phyloP scores from a whole-genome alignment of 352 stramenopile genomes.

The Phytophthora fragariaefolia region DNA sequence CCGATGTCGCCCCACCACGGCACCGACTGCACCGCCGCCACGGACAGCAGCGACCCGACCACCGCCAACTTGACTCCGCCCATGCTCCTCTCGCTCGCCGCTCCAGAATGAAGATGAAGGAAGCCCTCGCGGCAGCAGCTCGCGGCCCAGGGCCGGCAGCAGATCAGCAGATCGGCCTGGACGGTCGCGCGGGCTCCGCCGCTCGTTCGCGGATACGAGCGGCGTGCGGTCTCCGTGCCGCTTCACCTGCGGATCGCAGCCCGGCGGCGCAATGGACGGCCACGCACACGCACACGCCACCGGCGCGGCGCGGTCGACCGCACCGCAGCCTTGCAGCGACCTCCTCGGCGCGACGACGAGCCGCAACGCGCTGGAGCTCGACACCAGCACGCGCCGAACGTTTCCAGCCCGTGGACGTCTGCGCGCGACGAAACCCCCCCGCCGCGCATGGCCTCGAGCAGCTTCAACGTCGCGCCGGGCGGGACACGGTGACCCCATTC shows the following conservation, averaged over 20 bases:
- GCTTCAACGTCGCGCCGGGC: no score
- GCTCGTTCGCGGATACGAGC: slow-evolving; percentile 15
- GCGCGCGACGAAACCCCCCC: no score
- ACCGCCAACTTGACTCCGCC: slow-evolving; percentile 9
- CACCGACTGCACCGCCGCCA: slow-evolving; percentile 19
- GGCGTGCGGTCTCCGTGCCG: neutral
- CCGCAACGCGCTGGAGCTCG: no score
- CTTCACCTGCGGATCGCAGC: slow-evolving; percentile 6
- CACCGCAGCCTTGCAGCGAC: no score
- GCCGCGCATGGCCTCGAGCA: no score
- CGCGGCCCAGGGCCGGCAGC: neutral
- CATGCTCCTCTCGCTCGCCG: slow-evolving; percentile 11
- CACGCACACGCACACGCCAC: no score
- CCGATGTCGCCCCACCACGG: slow-evolving; percentile 33
- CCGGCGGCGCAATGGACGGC: neutral
- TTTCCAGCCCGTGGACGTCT: no score
- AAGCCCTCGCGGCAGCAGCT: neutral
- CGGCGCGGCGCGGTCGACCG: no score
- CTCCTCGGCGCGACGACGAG: no score
- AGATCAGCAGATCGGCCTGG: slow-evolving; percentile 13
- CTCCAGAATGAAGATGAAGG: slow-evolving; percentile 4
- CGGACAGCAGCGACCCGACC: neutral
- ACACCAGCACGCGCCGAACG: no score
- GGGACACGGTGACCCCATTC: no score
- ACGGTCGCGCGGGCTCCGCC: slow-evolving; percentile 9